These are phyloP conservation scores for Chlorella sp. DNA, from an alignment of 139 green algal species.

Conservation along the genomic window DNA sequence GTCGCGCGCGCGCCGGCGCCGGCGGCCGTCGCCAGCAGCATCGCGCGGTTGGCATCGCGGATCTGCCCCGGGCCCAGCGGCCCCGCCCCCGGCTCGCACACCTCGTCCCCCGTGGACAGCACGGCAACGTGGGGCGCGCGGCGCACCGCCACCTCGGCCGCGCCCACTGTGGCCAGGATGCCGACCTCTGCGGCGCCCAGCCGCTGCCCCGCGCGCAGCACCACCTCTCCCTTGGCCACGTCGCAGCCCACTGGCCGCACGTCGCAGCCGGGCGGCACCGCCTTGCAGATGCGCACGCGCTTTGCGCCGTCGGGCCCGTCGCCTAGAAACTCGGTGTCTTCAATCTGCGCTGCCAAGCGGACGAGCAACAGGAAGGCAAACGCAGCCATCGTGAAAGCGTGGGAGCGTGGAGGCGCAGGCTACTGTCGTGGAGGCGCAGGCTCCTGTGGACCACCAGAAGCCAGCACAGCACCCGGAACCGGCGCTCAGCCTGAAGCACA, in stretches of 20 bases:
- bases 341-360: slow-evolving; percentile 53
- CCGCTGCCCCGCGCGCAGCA: slow-evolving; percentile 72
- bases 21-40: slow-evolving; percentile 82
- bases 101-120: slow-evolving; percentile 88
- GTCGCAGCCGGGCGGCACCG: slow-evolving; percentile 26
- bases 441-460: no score
- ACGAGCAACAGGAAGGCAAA: background rate
- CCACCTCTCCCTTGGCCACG: slow-evolving; percentile 65
- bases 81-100: slow-evolving; percentile 54
- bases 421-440: no score
- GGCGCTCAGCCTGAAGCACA: no score
- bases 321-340: slow-evolving; percentile 73
- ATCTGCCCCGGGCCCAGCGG: slow-evolving; percentile 69
- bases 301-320: slow-evolving; percentile 13
- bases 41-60: slow-evolving; percentile 86
- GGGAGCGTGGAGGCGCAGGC: no score
- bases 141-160: slow-evolving; percentile 53
- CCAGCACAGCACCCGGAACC: no score
- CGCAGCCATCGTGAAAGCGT: no score
- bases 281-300: slow-evolving; percentile 68
- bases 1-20: slow-evolving; percentile 47
- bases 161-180: slow-evolving; percentile 89
- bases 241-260: slow-evolving; percentile 71
- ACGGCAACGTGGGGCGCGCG: slow-evolving; percentile 71
- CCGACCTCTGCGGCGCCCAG: slow-evolving; percentile 86